phyloP scores from a whole-genome alignment of 2,329 filamentous ascomycete species.

The Fusarium aywerte region DNA sequence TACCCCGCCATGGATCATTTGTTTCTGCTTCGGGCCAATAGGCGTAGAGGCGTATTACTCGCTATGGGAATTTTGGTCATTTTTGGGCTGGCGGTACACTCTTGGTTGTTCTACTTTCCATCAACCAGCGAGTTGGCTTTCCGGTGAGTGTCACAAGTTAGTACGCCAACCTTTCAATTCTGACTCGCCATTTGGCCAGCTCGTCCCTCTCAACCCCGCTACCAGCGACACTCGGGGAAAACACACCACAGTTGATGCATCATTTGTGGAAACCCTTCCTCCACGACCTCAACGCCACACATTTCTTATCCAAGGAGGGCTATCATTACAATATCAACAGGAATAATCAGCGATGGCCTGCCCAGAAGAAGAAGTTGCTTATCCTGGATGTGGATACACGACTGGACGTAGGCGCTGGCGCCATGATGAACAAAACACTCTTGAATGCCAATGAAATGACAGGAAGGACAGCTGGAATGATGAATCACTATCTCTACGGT shows the following conservation, averaged over 20 bases:
- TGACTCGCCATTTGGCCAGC: background rate
- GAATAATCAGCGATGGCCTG: conserved; percentile 15
- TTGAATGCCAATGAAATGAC: conserved; percentile 30
- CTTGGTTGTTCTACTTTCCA: conserved; percentile 15
- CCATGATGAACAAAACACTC: conserved; percentile 25
- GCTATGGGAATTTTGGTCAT: conserved; percentile 13
- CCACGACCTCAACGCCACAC: conserved; percentile 18
- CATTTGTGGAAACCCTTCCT: conserved; percentile 34
- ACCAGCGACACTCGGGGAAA: background rate
- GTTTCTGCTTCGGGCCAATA: conserved; percentile 7
- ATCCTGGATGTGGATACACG: conserved; percentile 37
- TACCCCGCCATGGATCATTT: background rate
- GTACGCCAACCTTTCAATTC: background rate
- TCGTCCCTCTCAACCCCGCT: background rate
- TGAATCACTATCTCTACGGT: conserved; percentile 43
- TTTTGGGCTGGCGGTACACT: conserved; percentile 6
- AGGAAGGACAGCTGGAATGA: conserved; percentile 30
- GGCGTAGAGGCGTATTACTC: conserved; percentile 7
- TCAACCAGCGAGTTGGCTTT: background rate
- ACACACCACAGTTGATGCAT: conserved; percentile 21
- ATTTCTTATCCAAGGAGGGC: conserved; percentile 21
- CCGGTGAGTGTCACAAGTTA: background rate
- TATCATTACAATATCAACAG: conserved; percentile 26
- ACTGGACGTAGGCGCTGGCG: conserved; percentile 27
- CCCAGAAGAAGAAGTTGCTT: conserved; percentile 36